These are phyloP conservation scores for Boletus speciosus DNA, from an alignment of 768 basidiomycete species.

Conservation along the genomic window DNA sequence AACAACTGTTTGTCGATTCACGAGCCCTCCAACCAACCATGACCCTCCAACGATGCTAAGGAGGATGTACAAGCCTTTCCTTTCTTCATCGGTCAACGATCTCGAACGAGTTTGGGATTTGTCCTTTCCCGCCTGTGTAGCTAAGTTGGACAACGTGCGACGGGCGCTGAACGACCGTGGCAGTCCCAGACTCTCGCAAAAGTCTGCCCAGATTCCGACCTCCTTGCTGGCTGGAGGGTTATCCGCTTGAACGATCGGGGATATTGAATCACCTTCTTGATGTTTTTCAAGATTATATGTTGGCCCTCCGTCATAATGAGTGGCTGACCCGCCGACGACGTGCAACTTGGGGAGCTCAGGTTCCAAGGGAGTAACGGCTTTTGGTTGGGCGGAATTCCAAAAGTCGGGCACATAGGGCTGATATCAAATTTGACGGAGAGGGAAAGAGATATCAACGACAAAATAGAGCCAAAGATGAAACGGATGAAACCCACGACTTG, in stretches of 20 bases:
- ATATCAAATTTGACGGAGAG: conserved; percentile 1
- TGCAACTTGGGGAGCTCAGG: conserved; percentile 44
- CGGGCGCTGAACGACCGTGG: conserved; percentile 29
- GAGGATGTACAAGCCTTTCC: conserved; percentile 45
- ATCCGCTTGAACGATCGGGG: conserved; percentile 3
- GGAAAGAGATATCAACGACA: conserved; percentile 1
- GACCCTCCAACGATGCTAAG: conserved; percentile 48
- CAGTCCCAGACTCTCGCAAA: conserved; percentile 38
- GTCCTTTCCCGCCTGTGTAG: conserved; percentile 14
- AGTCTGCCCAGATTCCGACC: conserved; percentile 30
- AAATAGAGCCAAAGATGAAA: conserved; percentile 2
- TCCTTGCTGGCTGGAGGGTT: conserved; percentile 13
- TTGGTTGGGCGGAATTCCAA: conserved; percentile 49
- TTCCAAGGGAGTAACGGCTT: conserved; percentile 24
- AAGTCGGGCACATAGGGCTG: conserved; percentile 62
- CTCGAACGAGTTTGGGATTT: conserved; percentile 25
- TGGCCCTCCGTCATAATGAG: conserved; percentile 48
- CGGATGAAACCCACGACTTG: conserved; percentile 51
- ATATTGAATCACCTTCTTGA: conserved; percentile 1
- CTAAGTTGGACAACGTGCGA: conserved; percentile 13
- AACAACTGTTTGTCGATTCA: conserved; percentile 12
- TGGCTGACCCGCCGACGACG: conserved; percentile 45
- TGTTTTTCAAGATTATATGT: conserved; percentile 37
- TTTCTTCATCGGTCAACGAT: conserved; percentile 42
- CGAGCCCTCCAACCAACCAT: conserved; percentile 41